Conservation (phyloP, 371 early-diverging fungal genomes). For the Mortierella sp. region DNA sequence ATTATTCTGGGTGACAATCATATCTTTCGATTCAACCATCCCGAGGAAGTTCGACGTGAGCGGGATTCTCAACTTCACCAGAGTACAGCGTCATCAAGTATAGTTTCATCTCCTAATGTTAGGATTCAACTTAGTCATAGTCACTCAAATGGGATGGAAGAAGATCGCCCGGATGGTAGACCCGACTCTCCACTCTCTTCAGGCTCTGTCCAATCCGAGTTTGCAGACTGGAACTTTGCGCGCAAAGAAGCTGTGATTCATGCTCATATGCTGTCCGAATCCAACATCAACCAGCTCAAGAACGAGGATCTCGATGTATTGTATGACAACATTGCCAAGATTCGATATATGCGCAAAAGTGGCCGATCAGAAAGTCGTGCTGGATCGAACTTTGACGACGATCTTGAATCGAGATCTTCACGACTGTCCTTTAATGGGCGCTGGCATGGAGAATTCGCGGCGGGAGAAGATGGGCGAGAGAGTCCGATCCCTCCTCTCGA, state of each 20-base stretch:
- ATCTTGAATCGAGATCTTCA: slow-evolving; percentile 61
- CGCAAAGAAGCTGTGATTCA: slow-evolving; percentile 75
- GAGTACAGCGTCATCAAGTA: slow-evolving; percentile 10
- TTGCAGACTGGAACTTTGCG: slow-evolving; percentile 86
- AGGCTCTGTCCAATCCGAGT: slow-evolving; percentile 65
- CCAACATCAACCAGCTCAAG: slow-evolving; percentile 63
- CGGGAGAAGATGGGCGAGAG: slow-evolving; percentile 30
- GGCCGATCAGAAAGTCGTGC: slow-evolving; percentile 66
- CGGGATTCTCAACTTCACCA: slow-evolving; percentile 59
- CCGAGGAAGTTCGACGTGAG: slow-evolving; percentile 85
- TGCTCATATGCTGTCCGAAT: slow-evolving; percentile 56
- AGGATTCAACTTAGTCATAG: neutral
- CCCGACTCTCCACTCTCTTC: slow-evolving; percentile 75
- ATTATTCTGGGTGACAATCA: slow-evolving; percentile 88
- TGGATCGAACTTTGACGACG: slow-evolving; percentile 65
- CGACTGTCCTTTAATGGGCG: slow-evolving; percentile 37
- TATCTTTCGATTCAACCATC: slow-evolving; percentile 89
- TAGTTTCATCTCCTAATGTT: neutral
- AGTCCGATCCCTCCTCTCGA: slow-evolving; percentile 36
- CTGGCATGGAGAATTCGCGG: slow-evolving; percentile 31
- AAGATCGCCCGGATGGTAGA: slow-evolving; percentile 54
- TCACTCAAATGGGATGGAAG: slow-evolving; percentile 47
- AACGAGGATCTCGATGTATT: slow-evolving; percentile 73
- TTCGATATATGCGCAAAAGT: slow-evolving; percentile 63
- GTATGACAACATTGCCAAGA: slow-evolving; percentile 68